Percentiles rank a stretch among this genome's conserved stretches.
Evolutionary conservation across 2,329 filamentous ascomycete genomes (phyloP).

Genomic region (Colletotrichum sp.): DNA sequence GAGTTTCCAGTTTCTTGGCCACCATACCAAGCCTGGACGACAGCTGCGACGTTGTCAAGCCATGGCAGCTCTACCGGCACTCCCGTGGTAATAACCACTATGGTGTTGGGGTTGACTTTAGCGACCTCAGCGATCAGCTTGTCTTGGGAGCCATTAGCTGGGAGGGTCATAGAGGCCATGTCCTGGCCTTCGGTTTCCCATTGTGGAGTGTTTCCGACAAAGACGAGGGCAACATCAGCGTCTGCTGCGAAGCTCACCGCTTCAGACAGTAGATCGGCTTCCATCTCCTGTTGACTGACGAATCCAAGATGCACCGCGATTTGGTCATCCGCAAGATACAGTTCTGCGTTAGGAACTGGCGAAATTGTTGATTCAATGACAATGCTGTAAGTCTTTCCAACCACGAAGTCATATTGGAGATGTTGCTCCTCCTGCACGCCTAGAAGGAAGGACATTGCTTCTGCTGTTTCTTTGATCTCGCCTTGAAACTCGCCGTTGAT

Average conservation of each 20-base stretch:
- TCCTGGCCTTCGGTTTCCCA: conserved; percentile 72
- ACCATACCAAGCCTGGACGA: conserved; percentile 80
- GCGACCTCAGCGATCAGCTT: conserved; percentile 61
- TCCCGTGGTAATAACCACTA: conserved; percentile 67
- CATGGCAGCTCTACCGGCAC: conserved; percentile 64
- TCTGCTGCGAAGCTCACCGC: conserved; percentile 64
- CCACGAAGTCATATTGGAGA: neutral
- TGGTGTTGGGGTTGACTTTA: conserved; percentile 61
- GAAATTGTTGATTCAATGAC: conserved; percentile 54
- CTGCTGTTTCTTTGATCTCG: conserved; percentile 35
- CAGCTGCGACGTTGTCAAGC: conserved; percentile 56
- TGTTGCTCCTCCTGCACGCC: conserved; percentile 49
- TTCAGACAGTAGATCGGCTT: conserved; percentile 31
- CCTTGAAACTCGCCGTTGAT: conserved; percentile 66
- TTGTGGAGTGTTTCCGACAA: conserved; percentile 51
- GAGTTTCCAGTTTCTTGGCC: conserved; percentile 73
- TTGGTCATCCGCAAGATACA: neutral
- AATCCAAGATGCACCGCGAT: neutral
- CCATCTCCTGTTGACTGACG: conserved; percentile 11
- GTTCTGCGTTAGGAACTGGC: neutral
- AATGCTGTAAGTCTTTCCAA: conserved; percentile 51
- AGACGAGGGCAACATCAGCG: conserved; percentile 68
- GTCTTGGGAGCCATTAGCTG: conserved; percentile 61
- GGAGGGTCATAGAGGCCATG: conserved; percentile 71
- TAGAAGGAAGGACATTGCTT: conserved; percentile 72